These are phyloP conservation scores for Scytalidium lignicola DNA, from an alignment of 2,329 filamentous ascomycete genomes.

Conservation along the genomic window DNA sequence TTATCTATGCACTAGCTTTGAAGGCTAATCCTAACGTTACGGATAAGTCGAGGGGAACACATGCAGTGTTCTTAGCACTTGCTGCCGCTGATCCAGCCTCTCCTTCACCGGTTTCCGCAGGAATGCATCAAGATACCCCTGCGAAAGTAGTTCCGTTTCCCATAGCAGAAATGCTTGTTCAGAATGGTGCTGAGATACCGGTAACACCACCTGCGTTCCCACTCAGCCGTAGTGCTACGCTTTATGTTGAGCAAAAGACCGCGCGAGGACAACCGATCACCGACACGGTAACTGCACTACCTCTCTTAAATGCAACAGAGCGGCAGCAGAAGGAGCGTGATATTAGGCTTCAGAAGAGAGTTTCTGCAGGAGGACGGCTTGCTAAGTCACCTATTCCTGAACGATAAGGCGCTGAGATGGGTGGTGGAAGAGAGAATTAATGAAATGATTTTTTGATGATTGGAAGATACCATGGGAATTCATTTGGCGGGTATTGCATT, in stretches of 20 bases:
- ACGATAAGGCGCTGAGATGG: conserved; percentile 10
- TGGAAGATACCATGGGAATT: conserved; percentile 27
- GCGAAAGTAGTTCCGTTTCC: conserved; percentile 66
- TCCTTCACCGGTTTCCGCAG: conserved; percentile 48
- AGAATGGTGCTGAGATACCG: conserved; percentile 91
- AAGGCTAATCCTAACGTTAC: conserved; percentile 80
- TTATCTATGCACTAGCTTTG: conserved; percentile 84
- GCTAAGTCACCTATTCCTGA: conserved; percentile 35
- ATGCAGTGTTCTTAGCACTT: conserved; percentile 84
- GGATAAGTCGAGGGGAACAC: conserved; percentile 83
- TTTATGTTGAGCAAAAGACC: conserved; percentile 79
- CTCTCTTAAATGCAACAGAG: conserved; percentile 44
- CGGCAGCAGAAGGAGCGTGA: conserved; percentile 59
- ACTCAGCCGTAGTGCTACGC: conserved; percentile 70
- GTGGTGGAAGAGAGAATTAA: conserved; percentile 10
- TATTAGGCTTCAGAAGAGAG: conserved; percentile 67
- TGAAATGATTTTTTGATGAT: conserved; percentile 17
- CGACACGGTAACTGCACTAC: conserved; percentile 60
- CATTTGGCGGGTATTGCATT: conserved; percentile 15
- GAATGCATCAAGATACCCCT: conserved; percentile 33
- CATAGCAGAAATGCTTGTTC: conserved; percentile 82
- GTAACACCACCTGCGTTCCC: conserved; percentile 71
- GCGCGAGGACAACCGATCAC: conserved; percentile 36
- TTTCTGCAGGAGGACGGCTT: conserved; percentile 71
- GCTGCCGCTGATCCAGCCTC: conserved; percentile 87